phyloP scores from a whole-genome alignment of 495 filamentous ascomycete genomes.

The Talaromyces trachyspermus region DNA sequence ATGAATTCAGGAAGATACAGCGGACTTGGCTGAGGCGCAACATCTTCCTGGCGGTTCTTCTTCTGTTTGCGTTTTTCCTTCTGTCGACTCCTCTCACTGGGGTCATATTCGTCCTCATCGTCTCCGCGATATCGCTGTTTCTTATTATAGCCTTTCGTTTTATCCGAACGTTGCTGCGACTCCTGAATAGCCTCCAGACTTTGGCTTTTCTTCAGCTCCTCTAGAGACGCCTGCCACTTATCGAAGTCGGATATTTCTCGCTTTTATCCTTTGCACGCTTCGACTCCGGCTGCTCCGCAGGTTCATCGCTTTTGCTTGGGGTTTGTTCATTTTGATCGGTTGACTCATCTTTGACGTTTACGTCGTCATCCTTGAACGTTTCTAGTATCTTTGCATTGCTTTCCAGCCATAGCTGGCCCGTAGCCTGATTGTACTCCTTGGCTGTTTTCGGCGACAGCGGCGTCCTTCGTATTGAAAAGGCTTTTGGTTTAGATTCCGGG shows the following conservation, averaged over 20 bases:
- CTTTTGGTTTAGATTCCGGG: no score
- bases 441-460: no score
- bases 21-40: conserved; percentile 41
- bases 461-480: no score
- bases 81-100: conserved; percentile 20
- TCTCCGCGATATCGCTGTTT: neutral
- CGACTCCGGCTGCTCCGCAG: neutral
- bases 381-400: no score
- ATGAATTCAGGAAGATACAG: conserved; percentile 87
- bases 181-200: neutral
- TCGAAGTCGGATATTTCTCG: neutral
- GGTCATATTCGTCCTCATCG: conserved; percentile 33
- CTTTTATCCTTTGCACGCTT: neutral
- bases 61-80: conserved; percentile 35
- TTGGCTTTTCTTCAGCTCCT: neutral
- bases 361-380: neutral
- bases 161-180: neutral
- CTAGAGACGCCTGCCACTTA: neutral
- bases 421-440: no score
- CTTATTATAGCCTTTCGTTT: neutral
- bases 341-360: neutral
- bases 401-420: no score
- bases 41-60: conserved; percentile 38
- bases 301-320: neutral
- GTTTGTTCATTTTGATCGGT: neutral